phyloP scores from a whole-genome alignment of 1,284 basidiomycete genomes.

The Leccinum huronense region DNA sequence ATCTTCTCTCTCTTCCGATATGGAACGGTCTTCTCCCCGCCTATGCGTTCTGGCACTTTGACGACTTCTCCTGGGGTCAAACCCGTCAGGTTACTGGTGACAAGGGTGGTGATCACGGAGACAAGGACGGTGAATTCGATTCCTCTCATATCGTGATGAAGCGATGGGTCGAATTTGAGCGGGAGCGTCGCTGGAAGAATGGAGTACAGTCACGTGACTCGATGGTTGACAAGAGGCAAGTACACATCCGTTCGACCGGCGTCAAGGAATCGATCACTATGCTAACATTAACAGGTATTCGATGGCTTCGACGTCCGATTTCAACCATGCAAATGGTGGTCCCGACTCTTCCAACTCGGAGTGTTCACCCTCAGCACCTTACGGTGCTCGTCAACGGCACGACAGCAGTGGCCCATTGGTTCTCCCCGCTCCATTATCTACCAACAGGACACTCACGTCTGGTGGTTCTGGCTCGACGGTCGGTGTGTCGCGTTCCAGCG shows the following conservation, averaged over 20 bases:
- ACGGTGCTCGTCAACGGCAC: conserved; percentile 50
- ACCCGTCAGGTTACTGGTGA: conserved; percentile 86
- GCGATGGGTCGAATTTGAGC: conserved; percentile 97
- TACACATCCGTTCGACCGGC: conserved; percentile 17
- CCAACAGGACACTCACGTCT: conserved; percentile 48
- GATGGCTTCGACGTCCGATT: conserved; percentile 72
- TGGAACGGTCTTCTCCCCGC: conserved; percentile 96
- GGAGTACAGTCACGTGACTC: conserved; percentile 85
- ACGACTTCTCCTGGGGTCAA: conserved; percentile 99
- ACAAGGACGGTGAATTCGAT: conserved; percentile 96
- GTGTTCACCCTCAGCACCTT: conserved; percentile 43
- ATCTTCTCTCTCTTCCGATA: conserved; percentile 88
- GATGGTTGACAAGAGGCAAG: conserved; percentile 67
- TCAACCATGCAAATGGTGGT: conserved; percentile 49
- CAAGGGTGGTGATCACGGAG: conserved; percentile 70
- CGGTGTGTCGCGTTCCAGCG: conserved; percentile 61
- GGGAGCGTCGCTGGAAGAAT: conserved; percentile 90
- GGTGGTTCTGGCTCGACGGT: conserved; percentile 50
- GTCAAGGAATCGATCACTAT: conserved; percentile 18
- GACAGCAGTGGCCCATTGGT: conserved; percentile 69
- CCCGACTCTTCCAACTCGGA: conserved; percentile 67
- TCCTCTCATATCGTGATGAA: conserved; percentile 98
- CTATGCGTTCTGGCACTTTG: conserved; percentile 98
- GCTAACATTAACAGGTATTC: conserved; percentile 65
- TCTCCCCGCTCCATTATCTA: conserved; percentile 66